These are phyloP conservation scores for Alectoria sarmentosa DNA, from an alignment of 495 filamentous ascomycete species.

Conservation along the genomic window DNA sequence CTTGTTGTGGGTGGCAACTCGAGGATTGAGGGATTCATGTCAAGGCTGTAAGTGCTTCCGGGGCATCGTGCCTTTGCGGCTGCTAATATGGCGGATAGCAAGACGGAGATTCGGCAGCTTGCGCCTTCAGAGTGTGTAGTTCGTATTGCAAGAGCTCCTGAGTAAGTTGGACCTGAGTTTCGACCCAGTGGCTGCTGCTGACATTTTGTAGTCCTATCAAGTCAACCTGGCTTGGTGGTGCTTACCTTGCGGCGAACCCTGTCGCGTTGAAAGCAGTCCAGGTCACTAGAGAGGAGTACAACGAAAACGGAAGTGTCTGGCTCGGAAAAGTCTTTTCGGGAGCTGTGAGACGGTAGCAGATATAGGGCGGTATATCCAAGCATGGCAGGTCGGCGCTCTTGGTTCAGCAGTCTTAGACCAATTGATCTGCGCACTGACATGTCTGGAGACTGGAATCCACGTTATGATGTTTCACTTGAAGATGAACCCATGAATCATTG, in stretches of 20 bases:
- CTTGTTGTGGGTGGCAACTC: slow-evolving; percentile 84
- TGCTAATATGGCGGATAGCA: slow-evolving; percentile 29
- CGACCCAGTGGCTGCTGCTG: slow-evolving; percentile 1
- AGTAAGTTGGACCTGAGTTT: slow-evolving; percentile 40
- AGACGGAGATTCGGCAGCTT: slow-evolving; percentile 66
- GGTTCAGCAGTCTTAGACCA: no score
- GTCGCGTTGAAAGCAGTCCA: slow-evolving; percentile 52
- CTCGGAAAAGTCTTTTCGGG: slow-evolving; percentile 64
- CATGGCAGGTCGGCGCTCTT: neutral
- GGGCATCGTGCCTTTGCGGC: neutral
- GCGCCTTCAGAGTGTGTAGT: slow-evolving; percentile 73
- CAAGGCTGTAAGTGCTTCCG: slow-evolving; percentile 54
- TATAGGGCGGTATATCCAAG: neutral
- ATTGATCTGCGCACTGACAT: neutral
- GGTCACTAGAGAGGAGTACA: slow-evolving; percentile 83
- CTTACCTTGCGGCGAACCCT: slow-evolving; percentile 61
- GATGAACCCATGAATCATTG: neutral
- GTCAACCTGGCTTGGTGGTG: slow-evolving; percentile 79
- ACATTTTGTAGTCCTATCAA: slow-evolving; percentile 53
- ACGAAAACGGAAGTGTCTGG: slow-evolving; percentile 78
- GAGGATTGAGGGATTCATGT: slow-evolving; percentile 71
- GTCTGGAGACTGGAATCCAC: neutral
- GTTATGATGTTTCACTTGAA: neutral
- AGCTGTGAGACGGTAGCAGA: slow-evolving; percentile 17
- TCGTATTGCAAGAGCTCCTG: slow-evolving; percentile 57